Evolutionary conservation across 2,329 filamentous ascomycete species (phyloP), one percentile per base, ranked within the genome.

Genomic region (Colletotrichum higginsianum): DNA sequence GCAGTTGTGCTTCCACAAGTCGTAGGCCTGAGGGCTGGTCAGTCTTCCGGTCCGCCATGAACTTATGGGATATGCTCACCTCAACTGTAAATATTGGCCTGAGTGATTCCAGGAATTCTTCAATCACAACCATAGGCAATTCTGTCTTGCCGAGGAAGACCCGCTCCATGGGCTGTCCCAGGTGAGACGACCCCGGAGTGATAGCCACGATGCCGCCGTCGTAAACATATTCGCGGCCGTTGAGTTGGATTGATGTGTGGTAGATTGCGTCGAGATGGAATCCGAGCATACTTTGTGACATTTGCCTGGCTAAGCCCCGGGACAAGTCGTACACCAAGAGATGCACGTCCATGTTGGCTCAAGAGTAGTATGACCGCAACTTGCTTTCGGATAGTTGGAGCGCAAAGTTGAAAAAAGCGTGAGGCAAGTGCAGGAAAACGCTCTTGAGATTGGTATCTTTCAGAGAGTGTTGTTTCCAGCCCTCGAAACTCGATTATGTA

Each of bases 1-100:
- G 85, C 96, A 98, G 80, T 99, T 99, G 82, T 98, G 95, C 76
- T 84, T 94, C 80, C 89, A 98, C 6, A 98, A 84, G 78, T 98
- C 94, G 78, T 98, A 98, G 0, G 94, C 93, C 89, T 94, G 74
- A 21, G 11, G n/a, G 7, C 46, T 35, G 9, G 49, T 40, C 35
- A 35, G 21, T 1, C 52, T n/a, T 50, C n/a, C 12, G 21, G 18
- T 9, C 26, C 2, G 3, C 15, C 18, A 46, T n/a, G 13, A 15
- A 18, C 30, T 64, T 49, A 55, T n/a, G 49, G 13, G 2, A 21
- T 38, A 49, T 8, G 62, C 79, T 61, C 81, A 92, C 93, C 84
- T 95, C 91, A 11, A 92, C 85, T 0, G 94, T 97, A 79, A 97
- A 99, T 13, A 97, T 91, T 1, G 91, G 86, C 72, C 92, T 91